phyloP scores from a whole-genome alignment of 306 rosid species.

The Sesbania bispinosa region DNA sequence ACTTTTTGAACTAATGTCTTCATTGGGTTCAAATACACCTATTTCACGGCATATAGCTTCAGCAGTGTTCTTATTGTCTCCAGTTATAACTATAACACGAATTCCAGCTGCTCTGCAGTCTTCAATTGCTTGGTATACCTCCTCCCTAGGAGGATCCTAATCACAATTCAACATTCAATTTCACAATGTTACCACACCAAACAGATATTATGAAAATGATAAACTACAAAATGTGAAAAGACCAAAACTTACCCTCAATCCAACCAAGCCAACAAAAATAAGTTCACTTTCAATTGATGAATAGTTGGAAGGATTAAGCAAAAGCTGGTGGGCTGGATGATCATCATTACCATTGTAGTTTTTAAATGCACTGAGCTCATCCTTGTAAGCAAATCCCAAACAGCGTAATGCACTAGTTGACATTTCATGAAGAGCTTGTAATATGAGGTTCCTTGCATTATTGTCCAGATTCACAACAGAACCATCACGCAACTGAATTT shows the following conservation, averaged over 20 bases:
- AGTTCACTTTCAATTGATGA: slow-evolving; percentile 75
- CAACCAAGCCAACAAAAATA: slow-evolving; percentile 80
- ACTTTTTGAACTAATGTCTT: slow-evolving; percentile 64
- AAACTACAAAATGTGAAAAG: not conserved
- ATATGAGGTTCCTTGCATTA: slow-evolving; percentile 47
- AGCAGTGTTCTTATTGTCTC: slow-evolving; percentile 91
- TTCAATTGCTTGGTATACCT: slow-evolving; percentile 78
- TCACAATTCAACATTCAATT: slow-evolving; percentile 20
- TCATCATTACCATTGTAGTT: slow-evolving; percentile 69
- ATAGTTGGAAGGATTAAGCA: slow-evolving; percentile 84
- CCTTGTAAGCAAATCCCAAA: slow-evolving; percentile 95
- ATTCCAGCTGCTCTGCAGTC: slow-evolving; percentile 96
- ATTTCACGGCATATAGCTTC: slow-evolving; percentile 94
- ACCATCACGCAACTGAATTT: slow-evolving; percentile 72
- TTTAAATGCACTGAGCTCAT: slow-evolving; percentile 49
- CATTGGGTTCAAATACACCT: slow-evolving; percentile 68
- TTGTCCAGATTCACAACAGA: slow-evolving; percentile 56
- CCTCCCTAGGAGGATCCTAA: slow-evolving; percentile 93
- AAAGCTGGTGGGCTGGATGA: slow-evolving; percentile 85
- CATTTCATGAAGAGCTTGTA: slow-evolving; percentile 77
- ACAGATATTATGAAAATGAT: not conserved
- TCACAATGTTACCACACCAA: slow-evolving; percentile 9
- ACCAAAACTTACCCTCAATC: slow-evolving; percentile 73
- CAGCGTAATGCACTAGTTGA: slow-evolving; percentile 86
- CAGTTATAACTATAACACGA: slow-evolving; percentile 91